Evolutionary conservation across 768 basidiomycete genomes (phyloP).

Genomic region (Punctularia strigosozonata): DNA sequence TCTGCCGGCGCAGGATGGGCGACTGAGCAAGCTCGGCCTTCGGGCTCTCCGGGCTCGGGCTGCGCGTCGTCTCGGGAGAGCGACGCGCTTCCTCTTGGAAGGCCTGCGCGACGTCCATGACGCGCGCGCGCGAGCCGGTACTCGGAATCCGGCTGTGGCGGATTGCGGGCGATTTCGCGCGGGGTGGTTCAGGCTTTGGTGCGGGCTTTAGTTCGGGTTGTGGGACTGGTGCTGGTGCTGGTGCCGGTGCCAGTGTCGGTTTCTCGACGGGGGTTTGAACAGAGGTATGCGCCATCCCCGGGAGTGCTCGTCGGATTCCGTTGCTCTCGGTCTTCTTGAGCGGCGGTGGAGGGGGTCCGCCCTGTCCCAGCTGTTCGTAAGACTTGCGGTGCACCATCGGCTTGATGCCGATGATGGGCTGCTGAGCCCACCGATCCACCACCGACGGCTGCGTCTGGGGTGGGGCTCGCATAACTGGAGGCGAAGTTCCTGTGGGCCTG

Average conservation of each 20-base stretch:
- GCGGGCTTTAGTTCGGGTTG: no score
- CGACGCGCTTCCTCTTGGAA: conserved; percentile 18
- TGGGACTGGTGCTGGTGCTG: no score
- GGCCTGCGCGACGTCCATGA: conserved; percentile 70
- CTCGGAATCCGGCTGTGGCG: conserved; percentile 51
- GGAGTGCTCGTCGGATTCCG: no score
- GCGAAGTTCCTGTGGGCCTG: conserved; percentile 2
- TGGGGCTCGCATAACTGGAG: neutral
- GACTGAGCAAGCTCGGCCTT: no score
- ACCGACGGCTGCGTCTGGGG: neutral
- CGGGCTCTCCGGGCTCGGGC: no score
- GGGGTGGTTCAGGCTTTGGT: no score
- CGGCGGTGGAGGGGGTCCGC: no score
- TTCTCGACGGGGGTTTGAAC: no score
- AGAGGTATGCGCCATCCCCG: no score
- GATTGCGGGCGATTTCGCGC: conserved; percentile 13
- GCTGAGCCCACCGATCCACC: neutral
- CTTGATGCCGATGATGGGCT: neutral
- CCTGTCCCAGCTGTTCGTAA: no score
- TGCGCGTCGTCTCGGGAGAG: conserved; percentile 1
- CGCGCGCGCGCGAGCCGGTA: conserved; percentile 56
- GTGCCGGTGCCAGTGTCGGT: no score
- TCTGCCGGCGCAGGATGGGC: neutral
- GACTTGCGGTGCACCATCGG: conserved; percentile 1
- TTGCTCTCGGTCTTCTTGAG: no score